Evolutionary conservation across 352 stramenopile species (phyloP).

Genomic region (Phytophthora fragariae): DNA sequence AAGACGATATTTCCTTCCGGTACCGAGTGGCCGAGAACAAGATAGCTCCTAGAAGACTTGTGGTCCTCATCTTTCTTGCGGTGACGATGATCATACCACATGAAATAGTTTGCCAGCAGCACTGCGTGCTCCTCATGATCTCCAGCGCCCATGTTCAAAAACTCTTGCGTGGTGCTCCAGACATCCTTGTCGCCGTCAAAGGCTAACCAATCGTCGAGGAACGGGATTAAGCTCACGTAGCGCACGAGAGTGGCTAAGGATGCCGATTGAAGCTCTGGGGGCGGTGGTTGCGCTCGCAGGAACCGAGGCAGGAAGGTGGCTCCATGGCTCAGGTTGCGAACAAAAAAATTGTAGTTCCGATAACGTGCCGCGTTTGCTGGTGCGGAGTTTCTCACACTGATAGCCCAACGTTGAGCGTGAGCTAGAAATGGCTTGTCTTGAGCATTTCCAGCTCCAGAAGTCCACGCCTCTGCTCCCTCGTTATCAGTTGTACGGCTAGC

Average conservation of each 20-base stretch:
- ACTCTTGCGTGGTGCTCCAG: slow-evolving; percentile 92
- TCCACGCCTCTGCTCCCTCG: slow-evolving; percentile 34
- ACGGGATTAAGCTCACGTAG: slow-evolving; percentile 94
- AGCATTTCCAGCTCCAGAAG: slow-evolving; percentile 20
- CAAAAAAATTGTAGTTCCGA: slow-evolving; percentile 79
- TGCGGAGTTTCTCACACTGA: slow-evolving; percentile 19
- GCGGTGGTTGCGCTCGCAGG: slow-evolving; percentile 77
- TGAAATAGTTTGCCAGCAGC: slow-evolving; percentile 92
- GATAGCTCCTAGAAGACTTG: slow-evolving; percentile 55
- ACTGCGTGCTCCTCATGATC: slow-evolving; percentile 93
- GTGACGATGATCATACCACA: slow-evolving; percentile 74
- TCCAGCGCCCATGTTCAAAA: slow-evolving; percentile 89
- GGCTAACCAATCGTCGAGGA: slow-evolving; percentile 91
- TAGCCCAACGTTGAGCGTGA: slow-evolving; percentile 38
- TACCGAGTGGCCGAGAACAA: slow-evolving; percentile 88
- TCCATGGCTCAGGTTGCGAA: slow-evolving; percentile 71
- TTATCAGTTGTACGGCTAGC: slow-evolving; percentile 1
- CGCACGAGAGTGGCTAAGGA: slow-evolving; percentile 61
- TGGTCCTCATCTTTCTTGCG: slow-evolving; percentile 36
- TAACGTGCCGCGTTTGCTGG: slow-evolving; percentile 28
- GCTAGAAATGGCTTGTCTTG: slow-evolving; percentile 33
- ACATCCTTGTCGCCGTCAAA: slow-evolving; percentile 84
- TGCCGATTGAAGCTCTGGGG: slow-evolving; percentile 38
- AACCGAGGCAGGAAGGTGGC: slow-evolving; percentile 78
- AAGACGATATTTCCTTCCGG: slow-evolving; percentile 92